Evolutionary conservation across 306 rosid genomes (phyloP).

Genomic region (Crataegus laevigata): DNA sequence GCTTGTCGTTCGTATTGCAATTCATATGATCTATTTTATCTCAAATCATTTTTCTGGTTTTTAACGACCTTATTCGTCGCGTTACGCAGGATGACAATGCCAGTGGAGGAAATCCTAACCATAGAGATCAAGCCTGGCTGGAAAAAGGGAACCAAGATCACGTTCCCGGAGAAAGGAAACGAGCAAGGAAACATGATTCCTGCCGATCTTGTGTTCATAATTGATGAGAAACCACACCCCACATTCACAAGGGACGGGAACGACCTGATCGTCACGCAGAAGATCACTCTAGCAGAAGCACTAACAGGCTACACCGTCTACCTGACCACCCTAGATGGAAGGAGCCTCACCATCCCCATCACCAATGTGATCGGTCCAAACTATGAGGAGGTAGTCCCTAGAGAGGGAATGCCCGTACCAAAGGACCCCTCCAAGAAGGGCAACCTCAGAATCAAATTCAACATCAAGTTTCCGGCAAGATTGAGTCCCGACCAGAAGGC

Average conservation of each 20-base stretch:
- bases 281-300: slow-evolving; percentile 52
- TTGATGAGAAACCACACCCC: slow-evolving; percentile 82
- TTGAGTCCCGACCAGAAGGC: slow-evolving; percentile 47
- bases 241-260: slow-evolving; percentile 77
- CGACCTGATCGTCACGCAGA: slow-evolving; percentile 56
- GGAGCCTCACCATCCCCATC: slow-evolving; percentile 50
- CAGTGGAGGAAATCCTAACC: slow-evolving; percentile 73
- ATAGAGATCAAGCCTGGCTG: slow-evolving; percentile 92
- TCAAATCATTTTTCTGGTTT: not conserved
- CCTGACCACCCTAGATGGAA: slow-evolving; percentile 65
- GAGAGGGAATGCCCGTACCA: slow-evolving; percentile 86
- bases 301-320: slow-evolving; percentile 46
- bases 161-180: slow-evolving; percentile 82
- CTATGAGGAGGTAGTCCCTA: slow-evolving; percentile 62
- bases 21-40: not conserved
- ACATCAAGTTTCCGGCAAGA: slow-evolving; percentile 44
- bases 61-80: not conserved
- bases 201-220: slow-evolving; percentile 66
- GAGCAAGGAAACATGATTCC: slow-evolving; percentile 63
- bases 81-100: slow-evolving; percentile 47
- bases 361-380: slow-evolving; percentile 44
- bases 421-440: slow-evolving; percentile 76
- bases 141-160: slow-evolving; percentile 92
- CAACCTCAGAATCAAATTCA: slow-evolving; percentile 68
- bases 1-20: not conserved